Base-by-base conservation (phyloP, 2,329 filamentous ascomycete genomes). In the Aspergillus transmontanensis region DNA sequence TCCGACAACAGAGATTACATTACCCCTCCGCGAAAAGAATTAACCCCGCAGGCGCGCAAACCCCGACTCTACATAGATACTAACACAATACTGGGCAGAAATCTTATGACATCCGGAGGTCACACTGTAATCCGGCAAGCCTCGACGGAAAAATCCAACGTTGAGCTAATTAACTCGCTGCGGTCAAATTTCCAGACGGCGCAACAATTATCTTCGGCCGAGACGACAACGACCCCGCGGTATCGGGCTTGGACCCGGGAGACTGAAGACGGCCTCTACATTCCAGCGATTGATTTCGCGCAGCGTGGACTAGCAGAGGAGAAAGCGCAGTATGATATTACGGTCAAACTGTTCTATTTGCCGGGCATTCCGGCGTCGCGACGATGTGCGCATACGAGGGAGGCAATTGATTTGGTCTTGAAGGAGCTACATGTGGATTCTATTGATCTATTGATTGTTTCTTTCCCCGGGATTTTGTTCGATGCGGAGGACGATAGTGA, bases 331-430 rank as follows among this genome's bases (percentile, higher is more conserved):
- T 99, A 99, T 81, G 93, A 97, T 75, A 93, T 97, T 73, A 97
- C 94, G 0, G 90, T 95, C 65, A 99, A 99, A 80, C 81, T 99
- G 26, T 99, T 99, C 83, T 96, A 95, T 78, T 85, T 98, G 32
- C 90, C 93, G 3, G 87, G 86, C 21, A 86, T 92, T 59, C 84
- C 89, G 11, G 80, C 87, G 1, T 83, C 84, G 21, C 81, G 88
- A 67, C 87, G 94, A 64, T 86, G 86, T 68, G 82, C 83, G 60
- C 90, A 97, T 74, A 90, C 91, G 10, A 80, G 85, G 60, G 91
- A 96, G 73, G 94, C 95, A 1, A 84, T 99, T 68, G 83, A 87
- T 58, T 80, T 97, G 11, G 94, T 98, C 11, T 83, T 90, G 68
- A 90, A 90, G 75, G 92, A 96, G 78, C 82, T 99, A 62, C 86